phyloP scores from a whole-genome alignment of 768 basidiomycete genomes.

The Mycena sanguinolenta region DNA sequence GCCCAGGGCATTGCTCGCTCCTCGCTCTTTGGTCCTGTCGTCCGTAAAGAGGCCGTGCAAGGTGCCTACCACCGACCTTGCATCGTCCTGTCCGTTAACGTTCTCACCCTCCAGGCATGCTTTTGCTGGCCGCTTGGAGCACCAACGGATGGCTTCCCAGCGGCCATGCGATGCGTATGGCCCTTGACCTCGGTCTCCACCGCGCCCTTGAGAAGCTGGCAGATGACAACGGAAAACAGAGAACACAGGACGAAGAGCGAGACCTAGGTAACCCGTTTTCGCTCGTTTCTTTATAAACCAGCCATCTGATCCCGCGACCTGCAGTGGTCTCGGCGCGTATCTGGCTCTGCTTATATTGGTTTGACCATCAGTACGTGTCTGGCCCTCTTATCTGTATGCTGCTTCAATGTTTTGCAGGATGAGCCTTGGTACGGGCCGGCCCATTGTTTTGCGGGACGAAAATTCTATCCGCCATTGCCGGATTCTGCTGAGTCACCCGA shows the following conservation, averaged over 20 bases:
- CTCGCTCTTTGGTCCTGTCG: slow-evolving; percentile 93
- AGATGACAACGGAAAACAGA: slow-evolving; percentile 75
- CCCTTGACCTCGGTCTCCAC: slow-evolving; percentile 92
- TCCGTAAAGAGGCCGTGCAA: slow-evolving; percentile 95
- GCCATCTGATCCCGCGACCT: slow-evolving; percentile 26
- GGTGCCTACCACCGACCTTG: slow-evolving; percentile 59
- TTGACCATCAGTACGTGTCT: slow-evolving; percentile 88
- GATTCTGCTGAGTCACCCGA: slow-evolving; percentile 82
- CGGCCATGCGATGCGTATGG: slow-evolving; percentile 97
- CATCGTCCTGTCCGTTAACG: slow-evolving; percentile 12
- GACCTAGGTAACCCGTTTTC: slow-evolving; percentile 74
- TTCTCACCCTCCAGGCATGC: slow-evolving; percentile 72
- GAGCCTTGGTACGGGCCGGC: slow-evolving; percentile 92
- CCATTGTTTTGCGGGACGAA: slow-evolving; percentile 91
- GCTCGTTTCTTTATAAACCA: slow-evolving; percentile 19
- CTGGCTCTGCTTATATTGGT: slow-evolving; percentile 96
- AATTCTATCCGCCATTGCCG: slow-evolving; percentile 89
- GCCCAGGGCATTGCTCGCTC: slow-evolving; percentile 96
- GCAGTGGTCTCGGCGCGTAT: slow-evolving; percentile 92
- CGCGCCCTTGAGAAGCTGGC: slow-evolving; percentile 93
- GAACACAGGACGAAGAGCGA: slow-evolving; percentile 86
- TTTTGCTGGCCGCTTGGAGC: slow-evolving; percentile 92
- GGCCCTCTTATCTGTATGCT: slow-evolving; percentile 1
- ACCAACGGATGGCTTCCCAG: slow-evolving; percentile 96
- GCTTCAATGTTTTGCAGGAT: slow-evolving; percentile 63